phyloP scores from a whole-genome alignment of 83 land plant genomes.

The Picea abies region DNA sequence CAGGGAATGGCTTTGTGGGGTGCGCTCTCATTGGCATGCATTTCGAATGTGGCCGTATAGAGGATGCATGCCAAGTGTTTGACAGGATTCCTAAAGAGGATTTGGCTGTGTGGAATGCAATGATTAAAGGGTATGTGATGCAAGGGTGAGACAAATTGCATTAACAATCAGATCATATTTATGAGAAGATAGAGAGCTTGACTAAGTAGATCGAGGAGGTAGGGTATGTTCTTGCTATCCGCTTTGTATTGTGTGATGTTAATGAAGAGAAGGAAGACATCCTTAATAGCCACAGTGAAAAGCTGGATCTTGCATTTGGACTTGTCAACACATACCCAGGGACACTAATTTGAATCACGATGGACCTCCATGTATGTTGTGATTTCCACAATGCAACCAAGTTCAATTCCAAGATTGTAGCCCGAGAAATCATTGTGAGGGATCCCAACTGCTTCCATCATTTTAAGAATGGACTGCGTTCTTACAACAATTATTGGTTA shows the following conservation, averaged over 20 bases:
- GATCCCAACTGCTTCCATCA: neutral
- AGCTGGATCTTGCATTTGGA: no score
- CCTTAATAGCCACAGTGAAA: no score
- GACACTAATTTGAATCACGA: neutral
- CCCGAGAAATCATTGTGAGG: neutral
- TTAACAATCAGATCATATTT: no score
- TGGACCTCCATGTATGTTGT: neutral
- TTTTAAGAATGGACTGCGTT: neutral
- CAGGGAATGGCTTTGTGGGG: neutral
- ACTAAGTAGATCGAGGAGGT: no score
- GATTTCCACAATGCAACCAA: constrained; percentile 8
- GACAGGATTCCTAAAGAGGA: constrained; percentile 1
- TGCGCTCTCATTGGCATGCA: constrained; percentile 10
- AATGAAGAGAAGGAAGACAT: no score
- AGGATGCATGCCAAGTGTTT: constrained; percentile 14
- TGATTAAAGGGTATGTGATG: constrained; percentile 4
- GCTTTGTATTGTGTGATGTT: no score
- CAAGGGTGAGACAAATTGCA: no score
- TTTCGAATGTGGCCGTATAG: constrained; percentile 7
- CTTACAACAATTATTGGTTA: neutral
- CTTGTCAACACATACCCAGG: no score
- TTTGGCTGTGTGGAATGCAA: constrained; percentile 2
- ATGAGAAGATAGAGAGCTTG: no score
- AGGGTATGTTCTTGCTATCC: no score
- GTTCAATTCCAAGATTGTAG: neutral